Conservation (phyloP, 2,329 filamentous ascomycete genomes). For the Tolypocladium cylindrosporum region DNA sequence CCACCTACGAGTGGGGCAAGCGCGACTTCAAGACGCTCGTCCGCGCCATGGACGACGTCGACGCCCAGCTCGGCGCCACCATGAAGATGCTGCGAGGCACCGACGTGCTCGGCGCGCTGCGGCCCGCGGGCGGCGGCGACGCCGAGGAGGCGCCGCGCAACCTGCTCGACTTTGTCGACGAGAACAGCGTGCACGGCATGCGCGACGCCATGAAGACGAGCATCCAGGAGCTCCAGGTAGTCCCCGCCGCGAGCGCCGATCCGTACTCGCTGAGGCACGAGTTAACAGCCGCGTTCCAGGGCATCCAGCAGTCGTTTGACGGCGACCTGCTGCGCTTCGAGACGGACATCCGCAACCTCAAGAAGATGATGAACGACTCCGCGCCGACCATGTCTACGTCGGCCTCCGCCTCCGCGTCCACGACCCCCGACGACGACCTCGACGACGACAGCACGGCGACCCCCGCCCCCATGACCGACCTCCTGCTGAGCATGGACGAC, state of each 20-base stretch:
- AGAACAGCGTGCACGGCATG: conserved; percentile 56
- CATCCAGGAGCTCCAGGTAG: conserved; percentile 60
- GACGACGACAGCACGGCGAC: conserved; percentile 19
- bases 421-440: conserved; percentile 17
- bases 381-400: neutral
- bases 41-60: conserved; percentile 54
- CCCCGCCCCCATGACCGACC: conserved; percentile 33
- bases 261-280: neutral
- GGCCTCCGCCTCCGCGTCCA: neutral
- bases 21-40: conserved; percentile 53
- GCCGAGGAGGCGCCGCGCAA: conserved; percentile 49
- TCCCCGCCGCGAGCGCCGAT: neutral
- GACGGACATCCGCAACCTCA: conserved; percentile 57
- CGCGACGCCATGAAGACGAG: conserved; percentile 57
- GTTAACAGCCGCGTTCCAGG: conserved; percentile 21
- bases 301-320: conserved; percentile 63
- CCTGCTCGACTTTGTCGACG: conserved; percentile 69
- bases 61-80: conserved; percentile 54
- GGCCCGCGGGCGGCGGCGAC: conserved; percentile 34
- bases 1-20: conserved; percentile 47
- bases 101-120: conserved; percentile 52
- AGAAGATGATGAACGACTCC: conserved; percentile 40
- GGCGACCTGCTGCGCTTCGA: conserved; percentile 68
- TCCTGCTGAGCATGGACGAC: conserved; percentile 54
- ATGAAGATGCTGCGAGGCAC: conserved; percentile 56